A percentile compares a stretch with the other conserved stretches of the same genome.
Evolutionary conservation across 2,329 filamentous ascomycete genomes (phyloP).

Genomic region (Aotearoamyces nothofagi): DNA sequence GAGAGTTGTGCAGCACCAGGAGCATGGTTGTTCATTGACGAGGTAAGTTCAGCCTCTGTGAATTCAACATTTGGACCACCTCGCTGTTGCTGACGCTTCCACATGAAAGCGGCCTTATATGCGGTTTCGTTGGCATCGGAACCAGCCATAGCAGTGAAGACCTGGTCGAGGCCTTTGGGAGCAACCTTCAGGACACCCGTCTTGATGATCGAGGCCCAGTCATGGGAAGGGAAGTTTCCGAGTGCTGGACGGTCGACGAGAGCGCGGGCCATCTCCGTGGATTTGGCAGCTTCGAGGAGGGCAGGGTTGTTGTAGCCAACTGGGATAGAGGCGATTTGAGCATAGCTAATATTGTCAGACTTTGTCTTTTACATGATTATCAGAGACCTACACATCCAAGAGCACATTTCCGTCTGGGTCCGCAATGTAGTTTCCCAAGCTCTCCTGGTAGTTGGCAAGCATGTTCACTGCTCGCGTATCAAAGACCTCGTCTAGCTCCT

Average conservation of each 20-base stretch:
- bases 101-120: slow-evolving; percentile 81
- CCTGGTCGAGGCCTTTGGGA: slow-evolving; percentile 60
- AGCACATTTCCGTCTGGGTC: slow-evolving; percentile 34
- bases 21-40: slow-evolving; percentile 55
- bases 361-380: neutral
- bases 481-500: slow-evolving; percentile 30
- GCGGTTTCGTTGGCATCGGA: slow-evolving; percentile 76
- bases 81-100: slow-evolving; percentile 55
- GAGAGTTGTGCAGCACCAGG: slow-evolving; percentile 62
- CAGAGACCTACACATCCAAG: slow-evolving; percentile 29
- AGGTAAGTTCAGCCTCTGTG: slow-evolving; percentile 49
- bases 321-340: slow-evolving; percentile 73
- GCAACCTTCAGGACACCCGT: slow-evolving; percentile 58
- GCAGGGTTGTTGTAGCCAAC: slow-evolving; percentile 69
- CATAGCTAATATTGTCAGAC: slow-evolving; percentile 34
- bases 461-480: slow-evolving; percentile 36
- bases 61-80: slow-evolving; percentile 51
- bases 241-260: slow-evolving; percentile 68
- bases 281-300: slow-evolving; percentile 47
- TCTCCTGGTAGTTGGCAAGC: slow-evolving; percentile 35
- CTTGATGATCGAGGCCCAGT: slow-evolving; percentile 59
- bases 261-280: slow-evolving; percentile 56
- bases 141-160: slow-evolving; percentile 67
- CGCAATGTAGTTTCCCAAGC: slow-evolving; percentile 35
- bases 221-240: slow-evolving; percentile 65